Conservation (phyloP, 2,329 filamentous ascomycete species). For the Penicillium glabrum region DNA sequence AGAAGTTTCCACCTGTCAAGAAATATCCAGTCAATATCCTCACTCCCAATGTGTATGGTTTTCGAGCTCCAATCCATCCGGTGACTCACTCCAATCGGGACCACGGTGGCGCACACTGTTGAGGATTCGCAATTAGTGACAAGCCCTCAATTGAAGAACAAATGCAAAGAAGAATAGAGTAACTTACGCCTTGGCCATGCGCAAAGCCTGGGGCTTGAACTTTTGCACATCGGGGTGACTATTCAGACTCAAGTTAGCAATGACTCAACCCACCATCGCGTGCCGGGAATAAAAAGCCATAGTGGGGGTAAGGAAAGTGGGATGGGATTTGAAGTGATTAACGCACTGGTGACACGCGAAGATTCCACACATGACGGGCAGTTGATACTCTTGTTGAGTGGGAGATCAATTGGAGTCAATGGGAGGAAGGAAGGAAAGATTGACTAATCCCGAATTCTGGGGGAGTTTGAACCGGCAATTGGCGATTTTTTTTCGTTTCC, state of each 20-base stretch:
- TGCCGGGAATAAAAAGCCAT: conserved; percentile 2
- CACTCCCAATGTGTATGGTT: neutral
- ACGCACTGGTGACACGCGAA: conserved; percentile 90
- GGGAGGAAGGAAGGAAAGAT: conserved; percentile 14
- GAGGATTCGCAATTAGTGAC: neutral
- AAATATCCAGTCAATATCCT: conserved; percentile 21
- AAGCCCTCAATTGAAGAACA: neutral
- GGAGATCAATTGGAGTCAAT: conserved; percentile 12
- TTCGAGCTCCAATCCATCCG: conserved; percentile 9
- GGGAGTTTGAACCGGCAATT: neutral
- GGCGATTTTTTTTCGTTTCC: conserved; percentile 17
- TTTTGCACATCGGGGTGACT: conserved; percentile 90
- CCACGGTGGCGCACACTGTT: conserved; percentile 87
- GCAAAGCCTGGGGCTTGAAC: conserved; percentile 93
- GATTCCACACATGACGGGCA: conserved; percentile 85
- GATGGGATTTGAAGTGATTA: conserved; percentile 7
- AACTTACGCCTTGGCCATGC: conserved; percentile 89
- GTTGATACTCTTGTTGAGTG: conserved; percentile 7
- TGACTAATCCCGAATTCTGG: conserved; percentile 13
- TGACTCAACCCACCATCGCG: conserved; percentile 9
- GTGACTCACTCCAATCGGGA: conserved; percentile 91
- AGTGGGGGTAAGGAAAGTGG: conserved; percentile 9
- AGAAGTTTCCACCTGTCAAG: conserved; percentile 75
- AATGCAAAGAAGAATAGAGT: neutral
- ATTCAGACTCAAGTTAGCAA: conserved; percentile 20